phyloP scores from a whole-genome alignment of 2,329 filamentous ascomycete species.

The Claviceps arundinis region DNA sequence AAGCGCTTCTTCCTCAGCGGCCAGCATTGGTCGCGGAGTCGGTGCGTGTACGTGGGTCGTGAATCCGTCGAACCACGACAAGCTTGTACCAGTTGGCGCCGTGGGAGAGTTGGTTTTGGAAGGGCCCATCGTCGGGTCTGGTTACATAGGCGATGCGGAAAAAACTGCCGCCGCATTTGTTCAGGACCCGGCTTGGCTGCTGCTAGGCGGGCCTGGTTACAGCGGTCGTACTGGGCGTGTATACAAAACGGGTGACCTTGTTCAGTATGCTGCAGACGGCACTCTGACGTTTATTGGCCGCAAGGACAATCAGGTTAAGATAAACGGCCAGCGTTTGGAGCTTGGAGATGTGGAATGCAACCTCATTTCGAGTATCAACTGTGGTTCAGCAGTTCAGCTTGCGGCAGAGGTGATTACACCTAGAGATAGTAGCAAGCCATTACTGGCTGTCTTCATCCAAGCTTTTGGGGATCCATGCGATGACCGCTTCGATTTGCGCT shows the following conservation, averaged over 20 bases:
- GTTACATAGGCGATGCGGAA: constrained; percentile 11
- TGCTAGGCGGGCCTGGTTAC: constrained; percentile 12
- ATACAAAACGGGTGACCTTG: constrained; percentile 14
- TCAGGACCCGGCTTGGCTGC: constrained; percentile 14
- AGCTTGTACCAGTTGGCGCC: constrained; percentile 10
- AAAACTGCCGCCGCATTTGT: constrained; percentile 11
- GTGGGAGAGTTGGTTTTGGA: constrained; percentile 17
- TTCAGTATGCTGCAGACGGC: constrained; percentile 19
- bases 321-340: constrained; percentile 27
- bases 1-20: background rate
- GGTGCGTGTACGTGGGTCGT: constrained; percentile 13
- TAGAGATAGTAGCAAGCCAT: background rate
- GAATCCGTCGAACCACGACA: constrained; percentile 9
- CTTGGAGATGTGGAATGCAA: constrained; percentile 6
- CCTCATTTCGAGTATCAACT: background rate
- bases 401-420: constrained; percentile 5
- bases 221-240: constrained; percentile 5
- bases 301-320: constrained; percentile 42
- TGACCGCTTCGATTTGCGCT: too few species aligned
- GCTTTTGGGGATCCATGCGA: background rate
- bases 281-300: constrained; percentile 29
- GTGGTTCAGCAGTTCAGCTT: background rate
- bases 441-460: constrained; percentile 5
- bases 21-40: constrained; percentile 4
- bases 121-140: constrained; percentile 12